Conservation (phyloP, 2,329 filamentous ascomycete species). For the Geosmithia putterillii region DNA sequence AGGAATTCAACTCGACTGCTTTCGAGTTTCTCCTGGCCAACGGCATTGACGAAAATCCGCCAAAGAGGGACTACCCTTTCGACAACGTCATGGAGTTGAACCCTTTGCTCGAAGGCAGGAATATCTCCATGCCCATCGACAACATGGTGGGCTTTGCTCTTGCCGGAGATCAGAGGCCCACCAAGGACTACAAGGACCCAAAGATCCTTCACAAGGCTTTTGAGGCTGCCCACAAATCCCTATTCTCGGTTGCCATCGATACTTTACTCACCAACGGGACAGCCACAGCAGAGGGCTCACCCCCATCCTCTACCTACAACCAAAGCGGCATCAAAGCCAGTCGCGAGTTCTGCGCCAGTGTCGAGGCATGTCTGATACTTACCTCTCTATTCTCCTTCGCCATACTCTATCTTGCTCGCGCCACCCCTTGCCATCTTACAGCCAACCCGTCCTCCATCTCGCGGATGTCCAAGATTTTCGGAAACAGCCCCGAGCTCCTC, state of each 20-base stretch:
- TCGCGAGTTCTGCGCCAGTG: conserved; percentile 12
- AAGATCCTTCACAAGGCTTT: conserved; percentile 7
- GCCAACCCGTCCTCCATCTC: conserved; percentile 14
- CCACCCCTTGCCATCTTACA: conserved; percentile 4
- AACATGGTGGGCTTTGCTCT: conserved; percentile 22
- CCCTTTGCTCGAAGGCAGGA: conserved; percentile 4
- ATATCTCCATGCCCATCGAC: conserved; percentile 9
- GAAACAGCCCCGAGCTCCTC: conserved; percentile 5
- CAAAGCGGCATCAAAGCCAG: conserved; percentile 18
- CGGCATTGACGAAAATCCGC: conserved; percentile 8
- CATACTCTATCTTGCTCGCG: conserved; percentile 7
- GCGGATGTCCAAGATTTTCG: conserved; percentile 8
- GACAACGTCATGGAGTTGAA: conserved; percentile 12
- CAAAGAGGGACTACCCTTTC: conserved; percentile 11
- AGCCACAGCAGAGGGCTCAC: too few species aligned
- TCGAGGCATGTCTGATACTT: conserved; percentile 15
- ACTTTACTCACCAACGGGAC: conserved; percentile 4
- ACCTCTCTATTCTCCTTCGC: conserved; percentile 6
- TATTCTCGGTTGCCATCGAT: conserved; percentile 15
- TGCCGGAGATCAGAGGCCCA: conserved; percentile 4
- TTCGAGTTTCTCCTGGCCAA: conserved; percentile 20
- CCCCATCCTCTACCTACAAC: too few species aligned
- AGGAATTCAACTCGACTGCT: conserved; percentile 19
- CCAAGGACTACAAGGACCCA: conserved; percentile 3
- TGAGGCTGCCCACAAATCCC: conserved; percentile 11